Base-by-base conservation (phyloP, 345 rosid species). In the Microthlaspi erraticum region DNA sequence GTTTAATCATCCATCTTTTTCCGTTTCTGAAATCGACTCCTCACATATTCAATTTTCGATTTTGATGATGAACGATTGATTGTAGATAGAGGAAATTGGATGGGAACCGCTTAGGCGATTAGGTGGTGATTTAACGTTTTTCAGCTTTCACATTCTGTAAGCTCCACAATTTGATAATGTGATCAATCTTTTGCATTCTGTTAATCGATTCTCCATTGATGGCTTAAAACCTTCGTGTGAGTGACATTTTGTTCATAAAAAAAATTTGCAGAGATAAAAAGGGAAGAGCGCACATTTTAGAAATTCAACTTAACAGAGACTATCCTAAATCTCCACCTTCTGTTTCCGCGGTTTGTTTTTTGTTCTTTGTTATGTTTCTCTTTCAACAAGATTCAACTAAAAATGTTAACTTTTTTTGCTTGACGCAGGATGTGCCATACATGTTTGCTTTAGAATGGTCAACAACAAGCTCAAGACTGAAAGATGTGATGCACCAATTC, bases 11-110 rank as follows among this genome's bases (percentile, higher is more conserved):
- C 65, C 14, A 32, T 41, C 52, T 12, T 33, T 6, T n/a, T 39
- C 10, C 4, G 5, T 36, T 32, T 34, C 12, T 1, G 0, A 16
- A 32, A 48, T 23, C 0, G 31, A 9, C n/a, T 50, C 2, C 41
- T 54, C 23, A 5, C 20, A 18, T 12, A 1, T 8, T 34, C 58
- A 37, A 4, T 16, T 38, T 41, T 3, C 20, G 29, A 26, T 23
- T 23, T 45, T 34, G 45, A 32, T 34, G 45, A 32, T 54, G 46
- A 72, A 71, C 6, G 8, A 3, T 52, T 44, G 17, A 3, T 45
- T 68, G 46, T 84, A 92, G 96, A 84, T 89, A 53, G 98, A 89
- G 70, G 96, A 92, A 71, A 65, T 89, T 74, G 98, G 98, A 70
- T 89, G 96, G 96, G 92, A 85, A 64, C 81, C 83, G 56, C 75